phyloP scores from a whole-genome alignment of 805 yeast genomes.

The Teunomyces kruisii region DNA sequence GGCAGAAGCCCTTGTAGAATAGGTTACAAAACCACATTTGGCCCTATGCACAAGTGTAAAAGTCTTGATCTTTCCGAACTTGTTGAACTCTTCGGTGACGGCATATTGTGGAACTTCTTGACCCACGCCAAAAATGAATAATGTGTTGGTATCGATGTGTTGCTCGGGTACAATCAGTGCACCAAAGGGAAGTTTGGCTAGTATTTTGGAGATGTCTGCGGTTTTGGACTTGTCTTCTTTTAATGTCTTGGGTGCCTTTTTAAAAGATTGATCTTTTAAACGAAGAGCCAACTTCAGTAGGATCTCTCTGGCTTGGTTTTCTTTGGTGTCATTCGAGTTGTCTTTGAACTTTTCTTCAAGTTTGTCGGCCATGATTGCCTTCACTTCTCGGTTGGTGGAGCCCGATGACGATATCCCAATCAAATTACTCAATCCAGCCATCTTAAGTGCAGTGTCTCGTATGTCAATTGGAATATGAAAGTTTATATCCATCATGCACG shows the following conservation, averaged over 20 bases:
- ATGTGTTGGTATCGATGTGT: conserved; percentile 46
- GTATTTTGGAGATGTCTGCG: conserved; percentile 50
- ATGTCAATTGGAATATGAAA: conserved; percentile 78
- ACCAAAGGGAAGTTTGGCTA: conserved; percentile 66
- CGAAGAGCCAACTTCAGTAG: conserved; percentile 47
- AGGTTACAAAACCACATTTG: conserved; percentile 64
- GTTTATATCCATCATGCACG: conserved; percentile 79
- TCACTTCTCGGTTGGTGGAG: conserved; percentile 29
- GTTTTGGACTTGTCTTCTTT: conserved; percentile 19
- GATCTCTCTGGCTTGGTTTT: conserved; percentile 46
- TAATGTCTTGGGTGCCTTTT: conserved; percentile 8
- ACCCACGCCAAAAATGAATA: conserved; percentile 75
- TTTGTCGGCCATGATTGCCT: conserved; percentile 46
- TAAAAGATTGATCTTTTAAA: conserved; percentile 14
- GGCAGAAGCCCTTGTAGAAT: conserved; percentile 49
- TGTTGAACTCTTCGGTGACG: conserved; percentile 50
- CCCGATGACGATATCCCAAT: neutral
- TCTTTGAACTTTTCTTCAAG: conserved; percentile 41
- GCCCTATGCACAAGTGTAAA: conserved; percentile 57
- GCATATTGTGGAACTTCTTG: conserved; percentile 64
- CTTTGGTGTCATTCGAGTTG: conserved; percentile 7
- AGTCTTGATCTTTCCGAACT: conserved; percentile 47
- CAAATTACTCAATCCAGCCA: conserved; percentile 51
- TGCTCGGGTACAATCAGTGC: conserved; percentile 50
- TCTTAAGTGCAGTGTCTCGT: conserved; percentile 75